These are phyloP conservation scores for Colletotrichum gloeosporioides DNA, from an alignment of 2,329 filamentous ascomycete species.

Conservation along the genomic window DNA sequence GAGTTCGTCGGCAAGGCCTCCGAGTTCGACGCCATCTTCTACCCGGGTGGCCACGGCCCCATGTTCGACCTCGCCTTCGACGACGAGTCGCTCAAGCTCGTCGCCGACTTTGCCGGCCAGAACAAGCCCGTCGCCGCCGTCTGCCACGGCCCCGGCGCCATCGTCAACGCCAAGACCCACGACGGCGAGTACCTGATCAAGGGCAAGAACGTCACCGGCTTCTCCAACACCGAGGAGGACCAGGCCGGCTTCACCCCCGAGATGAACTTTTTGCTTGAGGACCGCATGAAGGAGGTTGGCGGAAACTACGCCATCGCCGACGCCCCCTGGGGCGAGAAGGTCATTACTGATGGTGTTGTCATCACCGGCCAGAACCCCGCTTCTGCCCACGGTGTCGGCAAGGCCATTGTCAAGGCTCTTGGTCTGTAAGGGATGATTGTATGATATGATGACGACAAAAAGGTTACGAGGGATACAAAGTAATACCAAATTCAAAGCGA, in stretches of 20 bases:
- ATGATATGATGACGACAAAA: not conserved
- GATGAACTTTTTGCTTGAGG: constrained; percentile 66
- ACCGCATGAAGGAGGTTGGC: constrained; percentile 54
- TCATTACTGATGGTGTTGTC: constrained; percentile 55
- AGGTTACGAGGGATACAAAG: not conserved
- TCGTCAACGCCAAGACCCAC: constrained; percentile 60
- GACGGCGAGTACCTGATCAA: constrained; percentile 59
- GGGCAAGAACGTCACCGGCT: constrained; percentile 65
- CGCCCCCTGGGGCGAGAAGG: constrained; percentile 50
- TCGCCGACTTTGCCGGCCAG: constrained; percentile 64
- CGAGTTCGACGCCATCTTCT: constrained; percentile 69
- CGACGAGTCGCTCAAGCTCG: constrained; percentile 60
- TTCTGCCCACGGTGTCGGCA: constrained; percentile 55
- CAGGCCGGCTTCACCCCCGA: constrained; percentile 52
- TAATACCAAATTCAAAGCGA: not conserved
- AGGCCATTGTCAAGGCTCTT: constrained; percentile 55
- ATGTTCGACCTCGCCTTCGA: constrained; percentile 72
- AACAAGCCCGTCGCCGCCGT: constrained; percentile 71
- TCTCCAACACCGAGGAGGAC: constrained; percentile 63
- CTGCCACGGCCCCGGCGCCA: constrained; percentile 71
- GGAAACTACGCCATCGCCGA: constrained; percentile 62
- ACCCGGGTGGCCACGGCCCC: constrained; percentile 64
- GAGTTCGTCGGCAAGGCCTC: constrained; percentile 59
- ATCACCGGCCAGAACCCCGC: constrained; percentile 66
- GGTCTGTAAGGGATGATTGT: constrained; percentile 15